Percentiles rank a stretch among this genome's conserved stretches.
Evolutionary conservation across 805 yeast genomes (phyloP).

Genomic region (Danielozyma ontarioensis): DNA sequence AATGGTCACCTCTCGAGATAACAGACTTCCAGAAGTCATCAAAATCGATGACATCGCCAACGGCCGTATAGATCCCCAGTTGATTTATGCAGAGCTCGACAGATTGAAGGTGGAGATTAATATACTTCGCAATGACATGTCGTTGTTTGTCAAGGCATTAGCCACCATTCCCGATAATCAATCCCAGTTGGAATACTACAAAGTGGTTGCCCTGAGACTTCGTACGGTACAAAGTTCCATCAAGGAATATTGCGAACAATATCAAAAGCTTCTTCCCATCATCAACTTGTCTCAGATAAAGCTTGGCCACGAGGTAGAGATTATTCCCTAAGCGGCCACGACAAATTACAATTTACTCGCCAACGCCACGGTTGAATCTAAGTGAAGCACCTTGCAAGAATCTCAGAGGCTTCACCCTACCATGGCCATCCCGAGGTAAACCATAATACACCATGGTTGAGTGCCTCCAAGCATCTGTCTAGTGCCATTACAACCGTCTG

Average conservation of each 20-base stretch:
- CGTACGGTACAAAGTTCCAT: conserved; percentile 35
- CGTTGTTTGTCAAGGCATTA: conserved; percentile 30
- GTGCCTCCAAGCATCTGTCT: no score
- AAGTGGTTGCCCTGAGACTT: conserved; percentile 29
- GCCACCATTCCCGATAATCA: conserved; percentile 27
- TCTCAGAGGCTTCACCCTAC: no score
- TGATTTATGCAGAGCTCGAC: conserved; percentile 41
- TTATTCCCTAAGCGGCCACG: conserved; percentile 19
- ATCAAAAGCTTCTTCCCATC: conserved; percentile 44
- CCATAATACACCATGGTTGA: no score
- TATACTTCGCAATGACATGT: conserved; percentile 36
- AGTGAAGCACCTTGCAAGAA: no score
- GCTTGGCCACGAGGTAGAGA: conserved; percentile 47
- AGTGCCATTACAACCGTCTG: no score
- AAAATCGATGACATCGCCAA: conserved; percentile 41
- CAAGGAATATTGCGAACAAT: conserved; percentile 38
- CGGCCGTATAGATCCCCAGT: conserved; percentile 33
- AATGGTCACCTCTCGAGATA: neutral
- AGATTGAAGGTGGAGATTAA: conserved; percentile 39
- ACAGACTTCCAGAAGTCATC: conserved; percentile 25
- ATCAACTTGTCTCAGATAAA: conserved; percentile 47
- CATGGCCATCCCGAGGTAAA: no score
- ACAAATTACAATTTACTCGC: no score
- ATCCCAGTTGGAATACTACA: conserved; percentile 34
- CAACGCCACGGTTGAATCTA: no score